These are phyloP conservation scores for Cystobasidium sp. DNA, from an alignment of 1,284 basidiomycete species.

Conservation along the genomic window DNA sequence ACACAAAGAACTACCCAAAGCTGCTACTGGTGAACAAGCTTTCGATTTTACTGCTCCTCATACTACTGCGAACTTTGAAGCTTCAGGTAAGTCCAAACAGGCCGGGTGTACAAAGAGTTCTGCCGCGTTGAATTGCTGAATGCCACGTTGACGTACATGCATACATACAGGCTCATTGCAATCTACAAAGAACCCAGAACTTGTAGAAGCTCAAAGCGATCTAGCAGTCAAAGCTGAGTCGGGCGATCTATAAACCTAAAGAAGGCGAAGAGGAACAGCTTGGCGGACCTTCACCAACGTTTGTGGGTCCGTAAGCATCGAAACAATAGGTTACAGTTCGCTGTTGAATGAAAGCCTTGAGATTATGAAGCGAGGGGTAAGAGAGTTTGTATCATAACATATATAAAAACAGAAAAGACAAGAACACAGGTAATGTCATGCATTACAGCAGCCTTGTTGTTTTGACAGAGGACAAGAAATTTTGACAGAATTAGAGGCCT, in stretches of 20 bases:
- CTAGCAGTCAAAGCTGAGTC: constrained; percentile 27
- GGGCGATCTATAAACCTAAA: constrained; percentile 26
- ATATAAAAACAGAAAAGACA: too few relatives aligned
- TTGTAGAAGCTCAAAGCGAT: constrained; percentile 38
- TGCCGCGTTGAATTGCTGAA: too few relatives aligned
- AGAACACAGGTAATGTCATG: neutral
- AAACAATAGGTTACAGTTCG: too few relatives aligned
- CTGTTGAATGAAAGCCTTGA: too few relatives aligned
- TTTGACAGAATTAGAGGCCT: too few relatives aligned
- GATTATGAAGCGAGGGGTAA: too few relatives aligned
- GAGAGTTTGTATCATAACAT: too few relatives aligned
- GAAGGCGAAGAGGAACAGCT: neutral
- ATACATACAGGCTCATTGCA: constrained; percentile 38
- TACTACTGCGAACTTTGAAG: constrained; percentile 33
- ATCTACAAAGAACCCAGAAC: constrained; percentile 27
- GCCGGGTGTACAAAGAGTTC: too few relatives aligned
- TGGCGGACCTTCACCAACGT: neutral
- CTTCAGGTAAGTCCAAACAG: constrained; percentile 21
- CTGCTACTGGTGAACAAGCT: constrained; percentile 3
- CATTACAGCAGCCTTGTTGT: neutral
- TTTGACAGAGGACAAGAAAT: too few relatives aligned
- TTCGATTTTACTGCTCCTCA: constrained; percentile 34
- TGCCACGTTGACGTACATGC: too few relatives aligned
- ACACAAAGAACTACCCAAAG: constrained; percentile 1
- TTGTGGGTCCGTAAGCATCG: too few relatives aligned